These are phyloP conservation scores for Wickerhamiella alocasiicola DNA, from an alignment of 805 yeast species.

Conservation along the genomic window DNA sequence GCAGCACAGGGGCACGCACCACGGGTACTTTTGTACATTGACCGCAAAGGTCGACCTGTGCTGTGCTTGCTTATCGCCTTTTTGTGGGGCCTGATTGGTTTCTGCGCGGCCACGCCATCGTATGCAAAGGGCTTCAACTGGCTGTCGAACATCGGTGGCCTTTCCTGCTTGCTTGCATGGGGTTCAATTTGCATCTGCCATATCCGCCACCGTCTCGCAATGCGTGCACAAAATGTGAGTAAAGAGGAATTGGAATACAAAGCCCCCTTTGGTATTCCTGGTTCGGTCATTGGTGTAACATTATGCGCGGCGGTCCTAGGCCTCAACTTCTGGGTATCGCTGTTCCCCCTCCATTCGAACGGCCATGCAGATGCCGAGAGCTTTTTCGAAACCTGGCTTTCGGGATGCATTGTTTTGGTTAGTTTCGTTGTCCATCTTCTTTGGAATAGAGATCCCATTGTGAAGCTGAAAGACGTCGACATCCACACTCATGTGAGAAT, in stretches of 20 bases:
- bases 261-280: slow-evolving; percentile 55
- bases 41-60: slow-evolving; percentile 66
- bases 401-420: slow-evolving; percentile 26
- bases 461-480: slow-evolving; percentile 15
- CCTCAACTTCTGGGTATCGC: slow-evolving; percentile 75
- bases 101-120: slow-evolving; percentile 47
- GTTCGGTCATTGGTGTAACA: slow-evolving; percentile 49
- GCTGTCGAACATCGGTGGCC: slow-evolving; percentile 66
- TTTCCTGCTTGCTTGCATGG: slow-evolving; percentile 69
- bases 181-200: slow-evolving; percentile 58
- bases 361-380: slow-evolving; percentile 26
- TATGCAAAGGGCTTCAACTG: slow-evolving; percentile 47
- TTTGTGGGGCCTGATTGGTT: slow-evolving; percentile 44
- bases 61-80: slow-evolving; percentile 42
- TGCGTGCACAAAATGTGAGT: slow-evolving; percentile 53
- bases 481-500: slow-evolving; percentile 16
- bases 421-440: slow-evolving; percentile 14
- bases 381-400: slow-evolving; percentile 46
- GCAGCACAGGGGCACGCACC: slow-evolving; percentile 63
- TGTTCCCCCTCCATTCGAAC: slow-evolving; percentile 50
- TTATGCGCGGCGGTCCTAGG: slow-evolving; percentile 49
- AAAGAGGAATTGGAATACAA: slow-evolving; percentile 54
- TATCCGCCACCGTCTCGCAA: slow-evolving; percentile 51
- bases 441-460: slow-evolving; percentile 14
- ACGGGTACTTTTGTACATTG: slow-evolving; percentile 50